Conservation (phyloP, 139 green algal genomes). For the Chlorella sp. region DNA sequence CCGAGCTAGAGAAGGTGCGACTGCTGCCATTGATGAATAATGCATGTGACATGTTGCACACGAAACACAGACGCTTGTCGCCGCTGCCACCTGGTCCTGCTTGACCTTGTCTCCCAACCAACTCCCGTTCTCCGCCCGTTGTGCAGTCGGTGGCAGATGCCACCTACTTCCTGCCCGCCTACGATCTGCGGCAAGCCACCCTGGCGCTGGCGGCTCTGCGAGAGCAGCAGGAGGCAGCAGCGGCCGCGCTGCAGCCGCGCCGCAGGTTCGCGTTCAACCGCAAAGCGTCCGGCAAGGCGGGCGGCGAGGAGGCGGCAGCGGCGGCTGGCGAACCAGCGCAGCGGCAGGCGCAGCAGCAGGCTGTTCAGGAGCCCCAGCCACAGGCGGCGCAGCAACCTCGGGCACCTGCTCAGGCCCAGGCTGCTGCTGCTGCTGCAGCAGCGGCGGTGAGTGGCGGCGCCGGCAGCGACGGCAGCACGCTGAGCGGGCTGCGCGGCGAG, state of each 20-base stretch:
- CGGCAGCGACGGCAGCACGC: not conserved
- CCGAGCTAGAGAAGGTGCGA: slow-evolving; percentile 25
- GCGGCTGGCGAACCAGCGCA: not conserved
- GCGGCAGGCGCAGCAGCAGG: slow-evolving; percentile 20
- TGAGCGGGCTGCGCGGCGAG: slow-evolving; percentile 61
- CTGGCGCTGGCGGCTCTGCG: slow-evolving; percentile 52
- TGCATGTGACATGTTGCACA: too few species aligned
- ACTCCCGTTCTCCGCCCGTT: too few species aligned
- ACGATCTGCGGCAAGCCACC: slow-evolving; percentile 66
- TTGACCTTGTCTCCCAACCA: too few species aligned
- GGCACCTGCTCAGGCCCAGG: not conserved
- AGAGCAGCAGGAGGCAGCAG: slow-evolving; percentile 50
- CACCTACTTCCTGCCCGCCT: slow-evolving; percentile 81
- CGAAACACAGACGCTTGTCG: too few species aligned
- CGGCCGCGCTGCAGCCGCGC: slow-evolving; percentile 56
- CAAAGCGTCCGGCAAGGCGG: slow-evolving; percentile 38
- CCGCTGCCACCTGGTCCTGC: too few species aligned
- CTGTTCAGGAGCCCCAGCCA: not conserved
- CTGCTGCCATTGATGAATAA: not conserved
- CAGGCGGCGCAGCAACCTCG: not conserved
- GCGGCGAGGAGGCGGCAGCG: slow-evolving; percentile 9
- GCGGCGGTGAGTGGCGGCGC: not conserved
- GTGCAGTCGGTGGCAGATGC: slow-evolving; percentile 58
- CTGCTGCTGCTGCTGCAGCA: not conserved
- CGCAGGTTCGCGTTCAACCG: slow-evolving; percentile 77